Evolutionary conservation across 805 yeast genomes (phyloP).

Genomic region (Saccharomycopsis malanga): DNA sequence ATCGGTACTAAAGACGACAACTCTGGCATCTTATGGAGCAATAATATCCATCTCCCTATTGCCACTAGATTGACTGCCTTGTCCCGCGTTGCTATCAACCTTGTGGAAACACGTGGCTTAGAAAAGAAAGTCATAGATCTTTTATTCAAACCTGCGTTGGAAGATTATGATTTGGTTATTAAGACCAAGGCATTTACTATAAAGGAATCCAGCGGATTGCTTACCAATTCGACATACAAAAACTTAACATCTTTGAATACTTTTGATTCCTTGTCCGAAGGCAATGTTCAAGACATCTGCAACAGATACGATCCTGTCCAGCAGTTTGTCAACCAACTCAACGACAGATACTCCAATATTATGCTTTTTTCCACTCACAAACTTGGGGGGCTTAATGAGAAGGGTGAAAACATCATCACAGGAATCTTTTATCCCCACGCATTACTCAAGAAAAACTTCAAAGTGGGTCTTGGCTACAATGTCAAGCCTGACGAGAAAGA

Average conservation of each 20-base stretch:
- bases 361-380: conserved; percentile 62
- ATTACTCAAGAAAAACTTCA: conserved; percentile 56
- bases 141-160: conserved; percentile 72
- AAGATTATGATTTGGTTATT: conserved; percentile 79
- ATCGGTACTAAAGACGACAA: conserved; percentile 78
- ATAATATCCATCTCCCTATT: conserved; percentile 58
- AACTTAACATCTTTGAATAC: conserved; percentile 35
- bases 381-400: conserved; percentile 43
- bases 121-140: conserved; percentile 37
- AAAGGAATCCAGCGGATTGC: conserved; percentile 47
- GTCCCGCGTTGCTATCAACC: conserved; percentile 62
- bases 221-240: conserved; percentile 49
- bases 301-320: conserved; percentile 54
- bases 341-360: conserved; percentile 54
- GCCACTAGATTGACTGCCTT: conserved; percentile 85
- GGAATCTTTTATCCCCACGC: conserved; percentile 75
- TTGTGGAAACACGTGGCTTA: conserved; percentile 33
- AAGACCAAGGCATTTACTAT: conserved; percentile 41
- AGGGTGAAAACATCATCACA: conserved; percentile 59
- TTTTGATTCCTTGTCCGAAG: conserved; percentile 32
- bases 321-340: conserved; percentile 54
- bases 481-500: conserved; percentile 41
- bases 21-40: conserved; percentile 82
- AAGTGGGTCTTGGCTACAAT: conserved; percentile 72
- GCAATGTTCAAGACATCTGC: conserved; percentile 32